Evolutionary conservation across 345 rosid species (phyloP), one percentile per base, ranked within the genome.

Genomic region (Acer negundo): DNA sequence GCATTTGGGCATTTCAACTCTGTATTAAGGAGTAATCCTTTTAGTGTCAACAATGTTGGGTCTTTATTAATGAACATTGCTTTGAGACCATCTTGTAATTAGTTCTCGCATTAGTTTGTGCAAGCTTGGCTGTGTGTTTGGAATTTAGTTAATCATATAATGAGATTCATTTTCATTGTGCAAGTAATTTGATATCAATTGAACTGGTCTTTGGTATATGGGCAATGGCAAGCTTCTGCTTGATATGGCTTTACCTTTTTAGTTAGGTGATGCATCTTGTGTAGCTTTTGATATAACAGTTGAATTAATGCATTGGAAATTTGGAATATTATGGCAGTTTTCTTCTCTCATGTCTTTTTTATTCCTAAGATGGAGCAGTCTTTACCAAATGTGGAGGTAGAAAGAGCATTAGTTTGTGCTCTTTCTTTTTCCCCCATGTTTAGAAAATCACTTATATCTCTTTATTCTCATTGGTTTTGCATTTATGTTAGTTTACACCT

Each of bases 181-280:
- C 66, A 24, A 35, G 24, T 71, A 19, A 4, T 70, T 26, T 56
- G 74, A 70, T 31, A n/a, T 35, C 19, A 19, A 46, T 46, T 23
- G 49, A 40, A 53, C 4, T 55, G 19, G 73, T 2, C 11, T 75
- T 75, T n/a, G 58, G 68, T 35, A 53, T 55, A 67, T 67, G 40
- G 31, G 11, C 31, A 38, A 40, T 75, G 72, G 5, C 22, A 11
- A 20, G 38, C 38, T 35, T 35, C 38, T 35, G 38, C 38, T 61
- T 47, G 63, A 75, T 28, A 22, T 7, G 35, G 16, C 49, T 51
- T 75, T 3, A 51, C 13, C 13, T 49, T 75, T 49, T 51, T 17
- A 19, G 22, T 31, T 75, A 8, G 40, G 62, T 67, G 56, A 56
- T 47, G 31, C 4, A 42, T 67, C 8, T 46, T 58, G 16, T 55